Evolutionary conservation across 139 green algal species (phyloP).

Genomic region (Eudorina sp.): DNA sequence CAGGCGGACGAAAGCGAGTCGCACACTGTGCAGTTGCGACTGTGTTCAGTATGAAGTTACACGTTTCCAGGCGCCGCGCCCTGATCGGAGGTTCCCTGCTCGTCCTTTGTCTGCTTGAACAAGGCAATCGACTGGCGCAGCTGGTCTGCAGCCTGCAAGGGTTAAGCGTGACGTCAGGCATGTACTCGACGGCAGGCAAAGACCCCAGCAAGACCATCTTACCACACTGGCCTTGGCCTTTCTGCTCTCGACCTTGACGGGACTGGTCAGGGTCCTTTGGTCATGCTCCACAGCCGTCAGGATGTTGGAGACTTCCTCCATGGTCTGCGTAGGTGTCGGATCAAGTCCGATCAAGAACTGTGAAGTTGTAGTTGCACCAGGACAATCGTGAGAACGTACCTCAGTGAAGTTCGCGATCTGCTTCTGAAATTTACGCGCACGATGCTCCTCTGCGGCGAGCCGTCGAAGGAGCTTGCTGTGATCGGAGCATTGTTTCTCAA

Average conservation of each 20-base stretch:
- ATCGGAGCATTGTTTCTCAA: not conserved
- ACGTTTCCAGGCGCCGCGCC: not conserved
- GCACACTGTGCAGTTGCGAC: too few species aligned
- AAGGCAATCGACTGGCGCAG: conserved; percentile 28
- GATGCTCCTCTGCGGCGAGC: not conserved
- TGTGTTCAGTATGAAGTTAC: not conserved
- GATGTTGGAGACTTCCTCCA: conserved; percentile 27
- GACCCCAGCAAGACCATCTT: not conserved
- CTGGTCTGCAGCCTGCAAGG: conserved; percentile 13
- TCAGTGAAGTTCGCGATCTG: conserved; percentile 28
- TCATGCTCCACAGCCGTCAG: conserved; percentile 21
- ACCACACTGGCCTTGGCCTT: not conserved
- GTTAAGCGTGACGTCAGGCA: not conserved
- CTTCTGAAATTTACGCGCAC: not conserved
- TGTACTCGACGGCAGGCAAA: not conserved
- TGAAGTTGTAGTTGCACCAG: too few species aligned
- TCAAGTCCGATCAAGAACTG: too few species aligned
- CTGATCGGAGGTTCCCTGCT: not conserved
- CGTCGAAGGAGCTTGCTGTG: not conserved
- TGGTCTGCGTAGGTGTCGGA: conserved; percentile 17
- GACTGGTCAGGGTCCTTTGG: not conserved
- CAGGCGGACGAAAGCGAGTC: too few species aligned
- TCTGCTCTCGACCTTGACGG: not conserved
- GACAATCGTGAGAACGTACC: not conserved
- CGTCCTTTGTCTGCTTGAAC: conserved; percentile 7